Conservation (phyloP, 352 stramenopile genomes). For the Globisporangium radiosum region DNA sequence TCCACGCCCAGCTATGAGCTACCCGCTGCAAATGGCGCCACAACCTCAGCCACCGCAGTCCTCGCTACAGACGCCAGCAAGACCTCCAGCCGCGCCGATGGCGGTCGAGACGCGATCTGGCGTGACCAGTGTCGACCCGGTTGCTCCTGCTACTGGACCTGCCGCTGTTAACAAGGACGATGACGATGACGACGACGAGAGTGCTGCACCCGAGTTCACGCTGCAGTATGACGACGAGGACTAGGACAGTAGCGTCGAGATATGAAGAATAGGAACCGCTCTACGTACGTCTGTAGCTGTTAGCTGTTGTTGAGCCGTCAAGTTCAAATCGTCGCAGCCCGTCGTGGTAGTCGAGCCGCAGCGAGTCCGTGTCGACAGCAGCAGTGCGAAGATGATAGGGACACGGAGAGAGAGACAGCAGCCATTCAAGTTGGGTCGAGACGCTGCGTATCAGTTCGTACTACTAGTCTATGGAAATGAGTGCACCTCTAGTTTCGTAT, state of each 20-base stretch:
- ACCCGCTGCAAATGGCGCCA: background rate
- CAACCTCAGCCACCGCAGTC: background rate
- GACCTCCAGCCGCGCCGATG: background rate
- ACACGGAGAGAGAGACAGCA: background rate
- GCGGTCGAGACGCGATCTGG: background rate
- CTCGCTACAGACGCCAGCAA: background rate
- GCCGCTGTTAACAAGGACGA: constrained; percentile 10
- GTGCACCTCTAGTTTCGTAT: no score
- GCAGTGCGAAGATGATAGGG: no score
- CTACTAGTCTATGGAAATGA: no score
- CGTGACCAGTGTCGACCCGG: background rate
- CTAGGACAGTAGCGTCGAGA: constrained; percentile 11
- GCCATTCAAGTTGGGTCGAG: no score
- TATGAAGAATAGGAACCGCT: no score
- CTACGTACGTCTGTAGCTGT: no score
- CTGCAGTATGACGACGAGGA: constrained; percentile 79
- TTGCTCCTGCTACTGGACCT: background rate
- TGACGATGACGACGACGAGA: constrained; percentile 62
- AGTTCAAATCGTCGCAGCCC: background rate
- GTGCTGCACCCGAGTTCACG: constrained; percentile 53
- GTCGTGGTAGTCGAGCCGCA: no score
- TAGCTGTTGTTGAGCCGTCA: background rate
- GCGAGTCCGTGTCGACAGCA: no score
- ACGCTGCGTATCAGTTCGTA: no score
- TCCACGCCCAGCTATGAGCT: background rate